Evolutionary conservation across 2,329 filamentous ascomycete species (phyloP).

Genomic region (Epichloe coenophiala): DNA sequence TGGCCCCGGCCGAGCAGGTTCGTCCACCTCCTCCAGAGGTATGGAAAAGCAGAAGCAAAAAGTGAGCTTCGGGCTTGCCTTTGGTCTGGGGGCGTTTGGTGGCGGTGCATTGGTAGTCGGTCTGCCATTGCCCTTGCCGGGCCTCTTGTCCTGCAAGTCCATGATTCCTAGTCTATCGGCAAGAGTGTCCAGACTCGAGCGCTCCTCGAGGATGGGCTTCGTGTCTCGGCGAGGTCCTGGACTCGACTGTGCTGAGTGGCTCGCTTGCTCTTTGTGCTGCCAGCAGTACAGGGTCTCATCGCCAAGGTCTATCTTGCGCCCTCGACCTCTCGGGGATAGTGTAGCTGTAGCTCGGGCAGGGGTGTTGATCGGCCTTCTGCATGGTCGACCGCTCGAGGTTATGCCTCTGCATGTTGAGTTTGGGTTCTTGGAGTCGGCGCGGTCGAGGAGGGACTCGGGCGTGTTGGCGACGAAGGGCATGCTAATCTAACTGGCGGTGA

Average conservation of each 20-base stretch:
- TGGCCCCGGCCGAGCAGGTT: constrained; percentile 17
- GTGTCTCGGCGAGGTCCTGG: constrained; percentile 28
- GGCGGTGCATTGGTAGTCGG: constrained; percentile 15
- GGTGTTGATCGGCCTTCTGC: constrained; percentile 50
- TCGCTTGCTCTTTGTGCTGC: constrained; percentile 86
- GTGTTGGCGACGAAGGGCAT: constrained; percentile 41
- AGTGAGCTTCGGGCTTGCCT: constrained; percentile 18
- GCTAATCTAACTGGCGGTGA: not conserved
- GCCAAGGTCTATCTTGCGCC: constrained; percentile 30
- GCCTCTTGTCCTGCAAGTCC: constrained; percentile 37
- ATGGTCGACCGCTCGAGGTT: constrained; percentile 69
- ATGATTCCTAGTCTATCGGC: constrained; percentile 65
- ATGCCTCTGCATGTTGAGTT: constrained; percentile 78
- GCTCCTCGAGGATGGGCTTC: constrained; percentile 44
- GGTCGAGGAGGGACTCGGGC: constrained; percentile 65
- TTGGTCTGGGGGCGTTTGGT: constrained; percentile 10
- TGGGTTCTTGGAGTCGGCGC: constrained; percentile 76
- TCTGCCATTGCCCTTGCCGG: constrained; percentile 11
- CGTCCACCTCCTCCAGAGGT: constrained; percentile 29
- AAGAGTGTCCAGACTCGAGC: constrained; percentile 77
- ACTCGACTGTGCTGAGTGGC: constrained; percentile 30
- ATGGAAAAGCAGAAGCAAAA: constrained; percentile 42
- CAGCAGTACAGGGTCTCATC: constrained; percentile 69
- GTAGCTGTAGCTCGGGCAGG: constrained; percentile 15
- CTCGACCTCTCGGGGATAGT: constrained; percentile 12